These are phyloP conservation scores for Apophysomyces trapeziformis DNA, from an alignment of 371 early-diverging fungal genomes.

Conservation along the genomic window DNA sequence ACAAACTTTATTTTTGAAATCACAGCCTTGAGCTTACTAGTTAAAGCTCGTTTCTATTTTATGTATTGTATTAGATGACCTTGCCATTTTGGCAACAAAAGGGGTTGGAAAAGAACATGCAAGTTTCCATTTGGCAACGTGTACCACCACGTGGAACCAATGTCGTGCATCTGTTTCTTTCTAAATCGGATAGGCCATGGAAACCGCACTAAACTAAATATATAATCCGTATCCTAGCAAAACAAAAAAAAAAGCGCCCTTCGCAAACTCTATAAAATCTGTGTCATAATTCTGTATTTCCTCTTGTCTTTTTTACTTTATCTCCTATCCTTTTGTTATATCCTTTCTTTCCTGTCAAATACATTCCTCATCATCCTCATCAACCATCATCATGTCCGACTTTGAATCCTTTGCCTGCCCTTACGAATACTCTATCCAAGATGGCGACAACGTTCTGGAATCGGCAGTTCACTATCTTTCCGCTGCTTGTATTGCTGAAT, in stretches of 20 bases:
- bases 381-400: conserved; percentile 20
- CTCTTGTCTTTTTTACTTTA: background rate
- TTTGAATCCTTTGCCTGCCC: conserved; percentile 26
- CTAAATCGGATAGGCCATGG: conserved; percentile 4
- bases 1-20: background rate
- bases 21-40: background rate
- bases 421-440: conserved; percentile 39
- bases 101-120: background rate
- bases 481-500: conserved; percentile 39
- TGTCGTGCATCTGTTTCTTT: conserved; percentile 7
- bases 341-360: conserved; percentile 6
- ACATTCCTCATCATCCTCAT: background rate
- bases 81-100: conserved; percentile 5
- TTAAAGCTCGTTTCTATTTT: background rate
- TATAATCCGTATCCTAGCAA: background rate
- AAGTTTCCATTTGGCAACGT: conserved; percentile 8
- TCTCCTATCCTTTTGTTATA: background rate
- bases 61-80: background rate
- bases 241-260: background rate
- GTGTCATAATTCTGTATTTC: background rate
- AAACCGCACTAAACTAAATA: background rate
- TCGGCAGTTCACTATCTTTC: conserved; percentile 31
- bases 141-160: conserved; percentile 11
- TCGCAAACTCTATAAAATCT: background rate
- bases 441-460: conserved; percentile 41